Base-by-base conservation (phyloP, 2,329 filamentous ascomycete species). In the Pyrenophora teres region DNA sequence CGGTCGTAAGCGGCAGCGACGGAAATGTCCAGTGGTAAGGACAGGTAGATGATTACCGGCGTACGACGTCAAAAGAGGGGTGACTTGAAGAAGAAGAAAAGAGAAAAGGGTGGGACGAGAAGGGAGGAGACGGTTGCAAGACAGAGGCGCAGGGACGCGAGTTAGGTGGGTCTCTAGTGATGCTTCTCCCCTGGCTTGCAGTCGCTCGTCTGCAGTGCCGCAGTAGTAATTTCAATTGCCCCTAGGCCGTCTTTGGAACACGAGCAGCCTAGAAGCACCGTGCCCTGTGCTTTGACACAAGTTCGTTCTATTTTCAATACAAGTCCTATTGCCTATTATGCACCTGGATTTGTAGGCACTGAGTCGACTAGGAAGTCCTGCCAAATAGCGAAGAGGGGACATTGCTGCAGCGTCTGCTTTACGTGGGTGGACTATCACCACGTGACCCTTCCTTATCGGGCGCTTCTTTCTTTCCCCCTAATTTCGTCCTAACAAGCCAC, bases 131-230 rank as follows among this genome's bases (percentile, higher is more conserved):
- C 50, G 59, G 54, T 56, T 46, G 46, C 52, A 46, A 52, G 57
- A 49, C 44, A 56, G 51, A 57, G 57, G 65, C 63, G 65, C 61
- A 68, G 62, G 65, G 66, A 68, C 64, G 56, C 54, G 53, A 63
- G 54, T 56, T 53, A 52, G 55, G 53, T 64, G 62, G 52, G 57
- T 63, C 56, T 49, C 55, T 21, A 58, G 38, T 45, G 59, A 58
- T 53, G 54, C 45, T 52, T 56, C 57, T 60, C 63, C 62, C 65
- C 66, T 66, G 62, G 66, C 60, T 54, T 57, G 48, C 46, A 49
- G 56, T 56, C 44, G 56, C 49, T 56, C 44, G 50, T 46, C 45
- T 50, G 33, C 44, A 36, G 46, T 44, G 36, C 27, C 3, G 27
- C 9, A 30, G 50, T 52, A 54, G 56, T 64, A 67, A 69, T 69